phyloP scores from a whole-genome alignment of 1,284 basidiomycete species.

The Hemileia vastatrix region DNA sequence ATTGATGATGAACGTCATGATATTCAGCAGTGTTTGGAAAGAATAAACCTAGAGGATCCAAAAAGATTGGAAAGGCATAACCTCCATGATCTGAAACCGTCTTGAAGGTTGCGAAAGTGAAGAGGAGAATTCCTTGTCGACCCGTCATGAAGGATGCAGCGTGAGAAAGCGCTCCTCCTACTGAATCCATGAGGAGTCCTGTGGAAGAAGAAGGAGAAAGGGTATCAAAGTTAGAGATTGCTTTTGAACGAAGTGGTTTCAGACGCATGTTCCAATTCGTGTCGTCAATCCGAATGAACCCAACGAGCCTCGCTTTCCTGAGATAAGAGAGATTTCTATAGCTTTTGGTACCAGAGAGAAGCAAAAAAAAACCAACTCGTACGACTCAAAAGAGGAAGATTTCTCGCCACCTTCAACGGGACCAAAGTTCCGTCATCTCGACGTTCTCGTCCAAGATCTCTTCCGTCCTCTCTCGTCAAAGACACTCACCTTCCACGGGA shows the following conservation, averaged over 20 bases:
- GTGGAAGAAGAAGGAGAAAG: no score
- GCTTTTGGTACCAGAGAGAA: conserved; percentile 2
- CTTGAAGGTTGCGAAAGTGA: conserved; percentile 40
- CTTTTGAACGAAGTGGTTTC: no score
- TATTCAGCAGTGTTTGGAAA: conserved; percentile 44
- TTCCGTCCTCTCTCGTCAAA: no score
- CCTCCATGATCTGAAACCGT: conserved; percentile 42
- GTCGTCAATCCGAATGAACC: no score
- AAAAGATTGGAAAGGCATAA: conserved; percentile 41
- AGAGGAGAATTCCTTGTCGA: conserved; percentile 38
- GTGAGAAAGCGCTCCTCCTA: conserved; percentile 36
- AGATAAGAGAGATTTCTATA: no score
- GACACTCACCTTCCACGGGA: conserved; percentile 34
- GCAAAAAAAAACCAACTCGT: no score
- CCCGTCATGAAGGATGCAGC: conserved; percentile 34
- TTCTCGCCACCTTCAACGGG: neutral
- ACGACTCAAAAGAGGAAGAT: neutral
- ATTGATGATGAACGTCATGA: conserved; percentile 44
- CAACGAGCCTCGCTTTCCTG: no score
- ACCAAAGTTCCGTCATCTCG: no score
- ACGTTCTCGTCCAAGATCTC: no score
- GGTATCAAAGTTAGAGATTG: no score
- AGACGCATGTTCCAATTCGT: no score
- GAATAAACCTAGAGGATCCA: conserved; percentile 38
- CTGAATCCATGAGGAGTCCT: conserved; percentile 38